A percentile compares a stretch with the other conserved stretches of the same genome.
Evolutionary conservation across 257 asterid species (phyloP).

Genomic region (Petunia axillaris): DNA sequence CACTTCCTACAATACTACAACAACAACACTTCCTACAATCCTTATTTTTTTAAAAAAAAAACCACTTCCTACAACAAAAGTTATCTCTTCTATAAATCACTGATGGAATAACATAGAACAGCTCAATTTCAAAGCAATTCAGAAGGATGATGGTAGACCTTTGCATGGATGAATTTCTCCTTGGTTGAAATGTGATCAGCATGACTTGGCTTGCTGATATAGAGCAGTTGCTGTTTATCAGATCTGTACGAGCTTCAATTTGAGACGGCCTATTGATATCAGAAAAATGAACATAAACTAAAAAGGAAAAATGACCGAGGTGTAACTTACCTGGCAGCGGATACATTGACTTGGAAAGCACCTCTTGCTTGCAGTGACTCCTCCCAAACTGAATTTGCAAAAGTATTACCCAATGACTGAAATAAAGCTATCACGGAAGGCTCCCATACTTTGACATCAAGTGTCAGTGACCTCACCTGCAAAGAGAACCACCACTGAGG

Average conservation of each 20-base stretch:
- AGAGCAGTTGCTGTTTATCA: conserved; percentile 61
- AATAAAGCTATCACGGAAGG: conserved; percentile 88
- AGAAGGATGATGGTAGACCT: conserved; percentile 49
- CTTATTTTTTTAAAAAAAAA: too few species aligned
- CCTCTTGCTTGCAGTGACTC: conserved; percentile 76
- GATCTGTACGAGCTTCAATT: conserved; percentile 70
- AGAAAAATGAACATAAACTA: conserved; percentile 31
- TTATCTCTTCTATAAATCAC: conserved; percentile 14
- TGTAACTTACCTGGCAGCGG: conserved; percentile 64
- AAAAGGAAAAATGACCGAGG: conserved; percentile 15
- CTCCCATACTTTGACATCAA: conserved; percentile 98
- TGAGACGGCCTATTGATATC: conserved; percentile 28
- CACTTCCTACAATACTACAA: background rate
- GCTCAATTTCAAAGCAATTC: background rate
- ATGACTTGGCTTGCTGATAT: conserved; percentile 78
- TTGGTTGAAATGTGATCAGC: conserved; percentile 78
- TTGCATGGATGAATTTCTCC: conserved; percentile 95
- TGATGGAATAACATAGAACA: background rate
- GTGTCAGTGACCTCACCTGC: conserved; percentile 97
- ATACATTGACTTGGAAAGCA: conserved; percentile 70
- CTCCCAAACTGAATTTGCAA: conserved; percentile 95
- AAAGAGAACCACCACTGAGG: conserved; percentile 31
- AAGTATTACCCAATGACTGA: conserved; percentile 90
- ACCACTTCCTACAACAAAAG: background rate
- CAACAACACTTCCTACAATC: too few species aligned